phyloP scores from a whole-genome alignment of 768 basidiomycete genomes.

The Saitozyma sp. region DNA sequence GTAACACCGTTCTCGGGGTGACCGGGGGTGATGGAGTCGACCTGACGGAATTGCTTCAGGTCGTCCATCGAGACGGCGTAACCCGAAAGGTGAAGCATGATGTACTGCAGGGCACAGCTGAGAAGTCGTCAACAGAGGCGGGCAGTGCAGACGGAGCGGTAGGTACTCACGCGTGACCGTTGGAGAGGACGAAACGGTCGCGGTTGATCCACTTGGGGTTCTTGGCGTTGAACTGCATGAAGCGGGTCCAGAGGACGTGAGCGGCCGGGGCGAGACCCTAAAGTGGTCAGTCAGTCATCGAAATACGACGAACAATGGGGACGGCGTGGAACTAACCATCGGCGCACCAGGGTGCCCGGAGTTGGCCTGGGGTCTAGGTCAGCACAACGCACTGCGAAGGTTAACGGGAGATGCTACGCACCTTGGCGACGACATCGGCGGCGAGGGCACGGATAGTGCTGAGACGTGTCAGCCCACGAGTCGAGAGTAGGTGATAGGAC shows the following conservation, averaged over 20 bases:
- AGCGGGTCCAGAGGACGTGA: constrained; percentile 58
- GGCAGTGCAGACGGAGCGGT: neutral
- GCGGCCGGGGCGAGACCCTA: constrained; percentile 52
- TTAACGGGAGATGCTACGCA: constrained; percentile 2
- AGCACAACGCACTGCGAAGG: neutral
- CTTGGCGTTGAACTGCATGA: constrained; percentile 84
- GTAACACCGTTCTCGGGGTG: constrained; percentile 81
- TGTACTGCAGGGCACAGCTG: constrained; percentile 91
- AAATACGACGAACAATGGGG: neutral
- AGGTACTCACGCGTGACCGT: constrained; percentile 68
- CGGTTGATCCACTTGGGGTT: constrained; percentile 93
- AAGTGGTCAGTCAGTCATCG: constrained; percentile 5
- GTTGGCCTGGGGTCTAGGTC: constrained; percentile 63
- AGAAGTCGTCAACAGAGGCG: neutral
- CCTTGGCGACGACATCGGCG: constrained; percentile 54
- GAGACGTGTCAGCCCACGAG: constrained; percentile 4
- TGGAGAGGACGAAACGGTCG: constrained; percentile 94
- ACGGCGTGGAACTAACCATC: constrained; percentile 65
- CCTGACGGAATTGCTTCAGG: constrained; percentile 87
- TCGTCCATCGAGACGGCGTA: constrained; percentile 91
- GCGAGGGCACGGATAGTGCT: constrained; percentile 53
- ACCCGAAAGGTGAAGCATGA: constrained; percentile 83
- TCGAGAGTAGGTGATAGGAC: too few species aligned
- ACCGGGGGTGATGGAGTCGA: constrained; percentile 86
- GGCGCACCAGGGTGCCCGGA: constrained; percentile 94